These are phyloP conservation scores for Spathaspora passalidarum DNA, from an alignment of 805 yeast genomes.

Conservation along the genomic window DNA sequence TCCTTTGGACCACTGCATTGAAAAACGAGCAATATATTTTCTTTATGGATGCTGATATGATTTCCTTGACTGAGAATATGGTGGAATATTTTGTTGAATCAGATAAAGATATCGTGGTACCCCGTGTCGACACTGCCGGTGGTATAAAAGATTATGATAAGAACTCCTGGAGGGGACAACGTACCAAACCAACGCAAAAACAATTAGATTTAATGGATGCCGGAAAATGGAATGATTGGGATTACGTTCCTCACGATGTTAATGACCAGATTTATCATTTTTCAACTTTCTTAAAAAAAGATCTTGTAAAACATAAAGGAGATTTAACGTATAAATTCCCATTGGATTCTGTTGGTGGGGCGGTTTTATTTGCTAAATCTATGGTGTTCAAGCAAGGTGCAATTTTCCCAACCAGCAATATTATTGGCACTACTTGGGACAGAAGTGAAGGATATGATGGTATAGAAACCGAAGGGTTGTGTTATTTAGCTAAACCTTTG, in stretches of 20 bases:
- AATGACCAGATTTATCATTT: slow-evolving; percentile 28
- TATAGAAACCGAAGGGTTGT: slow-evolving; percentile 52
- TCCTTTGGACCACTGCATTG: slow-evolving; percentile 25
- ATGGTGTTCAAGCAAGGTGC: slow-evolving; percentile 45
- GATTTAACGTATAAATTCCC: slow-evolving; percentile 14
- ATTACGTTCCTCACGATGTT: slow-evolving; percentile 33
- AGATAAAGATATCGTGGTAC: slow-evolving; percentile 34
- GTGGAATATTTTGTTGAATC: slow-evolving; percentile 24
- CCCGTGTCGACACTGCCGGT: slow-evolving; percentile 26
- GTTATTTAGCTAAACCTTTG: slow-evolving; percentile 43
- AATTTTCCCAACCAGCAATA: slow-evolving; percentile 43
- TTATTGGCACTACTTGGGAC: slow-evolving; percentile 47
- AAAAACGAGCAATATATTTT: slow-evolving; percentile 29
- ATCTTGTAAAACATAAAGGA: slow-evolving; percentile 8
- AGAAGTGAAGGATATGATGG: slow-evolving; percentile 51
- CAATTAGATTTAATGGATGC: slow-evolving; percentile 25
- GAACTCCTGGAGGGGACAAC: slow-evolving; percentile 39
- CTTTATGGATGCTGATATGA: slow-evolving; percentile 37
- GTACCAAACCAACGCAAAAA: slow-evolving; percentile 28
- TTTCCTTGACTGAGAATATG: slow-evolving; percentile 22
- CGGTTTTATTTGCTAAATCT: slow-evolving; percentile 43
- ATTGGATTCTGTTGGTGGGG: slow-evolving; percentile 53
- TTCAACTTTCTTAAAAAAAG: slow-evolving; percentile 13
- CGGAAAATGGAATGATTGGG: slow-evolving; percentile 27
- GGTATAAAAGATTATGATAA: slow-evolving; percentile 30